Conservation (phyloP, 2,329 filamentous ascomycete genomes). For the Graphilbum fragrans region DNA sequence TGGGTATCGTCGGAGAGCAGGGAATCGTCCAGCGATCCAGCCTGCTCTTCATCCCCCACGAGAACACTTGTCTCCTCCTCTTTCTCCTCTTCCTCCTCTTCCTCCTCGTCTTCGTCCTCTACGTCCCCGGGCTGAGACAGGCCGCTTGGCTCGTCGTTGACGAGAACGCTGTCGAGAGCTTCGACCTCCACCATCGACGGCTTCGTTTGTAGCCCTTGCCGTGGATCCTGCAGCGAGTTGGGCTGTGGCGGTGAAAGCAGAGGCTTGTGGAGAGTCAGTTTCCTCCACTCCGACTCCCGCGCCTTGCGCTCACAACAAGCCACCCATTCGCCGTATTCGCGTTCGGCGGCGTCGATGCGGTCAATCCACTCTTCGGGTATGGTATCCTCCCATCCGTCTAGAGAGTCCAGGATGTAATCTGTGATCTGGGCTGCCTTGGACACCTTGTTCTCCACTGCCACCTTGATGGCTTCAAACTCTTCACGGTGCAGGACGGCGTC, state of each 20-base stretch:
- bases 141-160: too few species aligned
- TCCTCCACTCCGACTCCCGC: slow-evolving; percentile 48
- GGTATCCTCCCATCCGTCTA: slow-evolving; percentile 75
- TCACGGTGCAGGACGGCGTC: slow-evolving; percentile 19
- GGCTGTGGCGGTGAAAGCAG: not conserved
- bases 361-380: slow-evolving; percentile 83
- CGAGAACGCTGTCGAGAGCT: too few species aligned
- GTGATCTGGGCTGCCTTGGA: slow-evolving; percentile 57
- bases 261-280: not conserved
- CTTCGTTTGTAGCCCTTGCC: too few species aligned
- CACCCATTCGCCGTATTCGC: slow-evolving; percentile 69
- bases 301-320: slow-evolving; percentile 63
- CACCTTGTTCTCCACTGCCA: slow-evolving; percentile 55
- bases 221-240: not conserved
- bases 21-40: not conserved
- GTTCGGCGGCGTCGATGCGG: slow-evolving; percentile 68
- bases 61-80: too few species aligned
- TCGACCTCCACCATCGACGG: too few species aligned
- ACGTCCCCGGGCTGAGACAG: too few species aligned
- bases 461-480: slow-evolving; percentile 46
- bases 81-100: too few species aligned
- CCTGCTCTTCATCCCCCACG: too few species aligned
- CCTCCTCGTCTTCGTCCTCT: too few species aligned
- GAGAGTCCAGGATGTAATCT: slow-evolving; percentile 73
- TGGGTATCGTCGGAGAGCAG: not conserved